Base-by-base conservation (phyloP, 2,329 filamentous ascomycete genomes). In the Stachybotrys chartarum region DNA sequence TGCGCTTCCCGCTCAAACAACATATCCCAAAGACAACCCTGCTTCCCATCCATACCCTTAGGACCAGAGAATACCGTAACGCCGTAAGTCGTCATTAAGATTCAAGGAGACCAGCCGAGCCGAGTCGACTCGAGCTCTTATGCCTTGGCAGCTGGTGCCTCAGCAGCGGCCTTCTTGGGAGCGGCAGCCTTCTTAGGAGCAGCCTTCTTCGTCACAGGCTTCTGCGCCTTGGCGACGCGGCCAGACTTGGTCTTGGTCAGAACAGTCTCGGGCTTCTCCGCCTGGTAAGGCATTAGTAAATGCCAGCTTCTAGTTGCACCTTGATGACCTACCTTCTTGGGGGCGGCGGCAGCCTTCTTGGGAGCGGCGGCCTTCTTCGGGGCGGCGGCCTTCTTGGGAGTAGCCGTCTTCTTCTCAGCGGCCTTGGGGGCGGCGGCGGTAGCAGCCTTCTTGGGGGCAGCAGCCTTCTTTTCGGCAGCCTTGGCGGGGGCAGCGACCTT, bases 231-330 rank as follows among this genome's bases (percentile, higher is more conserved):
- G 65, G 87, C 84, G 65, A 95, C 87, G 63, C 91, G 87, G 51
- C 91, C 90, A 54, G 89, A 86, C 83, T 94, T 94, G 72, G 90
- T 92, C 83, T 90, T 92, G 70, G 81, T 83, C 53, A 91, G 75
- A 51, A 87, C 79, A 66, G 85, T 84, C 56, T 73, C 69, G 59
- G 84, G 79, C 74, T 87, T 85, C 63, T 90, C 85, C 56, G 85
- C 57, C 69, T 71, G 50, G 16, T 72, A 60, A 53, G 58, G 24
- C 24, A 24, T 24, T 24, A 24, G 24, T 24, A 24, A 24, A 24
- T 24, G 24, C 24, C 24, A 4, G 24, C 24, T 24, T 24, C 24
- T 24, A 24, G 24, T 24, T 24, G 24, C 24, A 24, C 24, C 24
- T 24, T 24, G 24, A 24, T 24, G 24, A 24, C 24, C 24, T 24